A percentile compares a stretch with the other conserved stretches of the same genome.
These are phyloP conservation scores for Rhizopus stolonifer DNA, from an alignment of 371 early-diverging fungal genomes.

Conservation along the genomic window DNA sequence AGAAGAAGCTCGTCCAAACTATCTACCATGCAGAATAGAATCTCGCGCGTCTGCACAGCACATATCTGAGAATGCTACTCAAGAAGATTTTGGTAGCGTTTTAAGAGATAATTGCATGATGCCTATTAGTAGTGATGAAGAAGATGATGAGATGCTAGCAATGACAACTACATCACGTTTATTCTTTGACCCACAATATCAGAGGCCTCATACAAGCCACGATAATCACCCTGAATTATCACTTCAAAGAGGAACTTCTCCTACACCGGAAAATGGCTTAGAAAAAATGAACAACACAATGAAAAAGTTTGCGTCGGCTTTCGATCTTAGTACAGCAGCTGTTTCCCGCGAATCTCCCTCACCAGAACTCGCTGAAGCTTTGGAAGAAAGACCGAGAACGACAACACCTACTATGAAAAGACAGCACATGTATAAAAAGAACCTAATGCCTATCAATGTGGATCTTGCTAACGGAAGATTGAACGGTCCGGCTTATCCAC, in stretches of 20 bases:
- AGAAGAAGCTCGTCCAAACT: constrained; percentile 8
- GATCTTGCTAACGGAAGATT: constrained; percentile 24
- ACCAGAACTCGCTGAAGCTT: neutral
- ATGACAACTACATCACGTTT: neutral
- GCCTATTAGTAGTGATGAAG: constrained; percentile 2
- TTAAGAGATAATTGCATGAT: constrained; percentile 13
- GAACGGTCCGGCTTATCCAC: neutral
- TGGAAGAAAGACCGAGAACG: constrained; percentile 23
- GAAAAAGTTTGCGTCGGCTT: constrained; percentile 28
- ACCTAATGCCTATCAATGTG: constrained; percentile 16
- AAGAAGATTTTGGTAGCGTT: constrained; percentile 11
- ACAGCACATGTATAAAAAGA: constrained; percentile 1
- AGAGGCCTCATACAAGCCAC: neutral
- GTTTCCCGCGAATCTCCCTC: constrained; percentile 8
- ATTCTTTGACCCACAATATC: neutral
- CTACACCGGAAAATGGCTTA: neutral
- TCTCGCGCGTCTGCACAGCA: neutral
- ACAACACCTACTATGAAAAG: constrained; percentile 25
- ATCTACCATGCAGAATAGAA: constrained; percentile 8
- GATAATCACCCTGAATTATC: neutral
- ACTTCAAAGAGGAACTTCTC: constrained; percentile 1
- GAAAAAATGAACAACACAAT: neutral
- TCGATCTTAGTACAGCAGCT: constrained; percentile 20
- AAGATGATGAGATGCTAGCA: constrained; percentile 1
- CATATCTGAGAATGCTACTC: neutral